Conservation (phyloP, 2,329 filamentous ascomycete species). For the Rutstroemia sydowiana region DNA sequence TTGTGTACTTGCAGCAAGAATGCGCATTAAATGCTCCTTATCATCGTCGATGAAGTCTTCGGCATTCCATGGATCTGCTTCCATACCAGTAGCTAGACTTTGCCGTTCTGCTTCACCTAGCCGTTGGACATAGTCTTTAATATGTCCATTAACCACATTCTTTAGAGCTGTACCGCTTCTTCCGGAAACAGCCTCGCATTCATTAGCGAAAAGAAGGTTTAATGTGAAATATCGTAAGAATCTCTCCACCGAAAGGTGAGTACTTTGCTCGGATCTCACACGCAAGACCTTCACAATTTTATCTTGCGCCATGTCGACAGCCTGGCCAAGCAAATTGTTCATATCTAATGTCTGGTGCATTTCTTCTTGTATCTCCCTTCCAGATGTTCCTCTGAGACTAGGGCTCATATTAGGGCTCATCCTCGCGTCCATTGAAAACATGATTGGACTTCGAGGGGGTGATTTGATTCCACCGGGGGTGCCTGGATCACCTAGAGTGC, state of each 20-base stretch:
- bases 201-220: conserved; percentile 76
- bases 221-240: conserved; percentile 79
- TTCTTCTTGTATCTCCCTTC: conserved; percentile 55
- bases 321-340: conserved; percentile 69
- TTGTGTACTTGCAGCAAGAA: conserved; percentile 63
- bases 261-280: conserved; percentile 68
- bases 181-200: conserved; percentile 79
- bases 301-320: conserved; percentile 74
- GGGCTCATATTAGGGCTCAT: no score
- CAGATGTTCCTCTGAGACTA: conserved; percentile 12
- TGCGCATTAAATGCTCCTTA: conserved; percentile 50
- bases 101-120: conserved; percentile 68
- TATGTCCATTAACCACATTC: conserved; percentile 72
- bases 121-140: conserved; percentile 68
- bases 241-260: conserved; percentile 56
- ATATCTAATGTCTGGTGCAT: conserved; percentile 71
- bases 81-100: conserved; percentile 67
- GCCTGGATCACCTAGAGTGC: conserved; percentile 39
- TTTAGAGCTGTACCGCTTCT: conserved; percentile 69
- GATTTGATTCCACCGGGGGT: conserved; percentile 22
- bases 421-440: conserved; percentile 23
- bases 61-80: conserved; percentile 72
- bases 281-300: conserved; percentile 68
- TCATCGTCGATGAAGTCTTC: conserved; percentile 65
- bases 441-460: conserved; percentile 27